A percentile compares a stretch with the other conserved stretches of the same genome.
phyloP scores from a whole-genome alignment of 2,329 filamentous ascomycete species.

The Verticillium dahliae region DNA sequence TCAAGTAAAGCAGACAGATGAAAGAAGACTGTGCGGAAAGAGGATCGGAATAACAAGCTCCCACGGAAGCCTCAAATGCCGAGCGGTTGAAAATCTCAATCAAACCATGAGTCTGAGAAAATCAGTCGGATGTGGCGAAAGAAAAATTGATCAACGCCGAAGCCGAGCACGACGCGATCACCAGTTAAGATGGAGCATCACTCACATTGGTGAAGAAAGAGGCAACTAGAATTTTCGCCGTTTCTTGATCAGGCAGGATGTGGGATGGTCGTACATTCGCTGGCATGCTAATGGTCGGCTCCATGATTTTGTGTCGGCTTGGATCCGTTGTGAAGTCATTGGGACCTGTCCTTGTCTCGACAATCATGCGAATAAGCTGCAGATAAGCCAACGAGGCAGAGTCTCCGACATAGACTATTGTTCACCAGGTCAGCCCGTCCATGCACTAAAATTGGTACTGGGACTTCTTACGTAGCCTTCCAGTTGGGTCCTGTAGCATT shows the following conservation, averaged over 20 bases:
- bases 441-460: neutral
- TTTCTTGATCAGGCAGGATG: constrained; percentile 48
- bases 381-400: constrained; percentile 56
- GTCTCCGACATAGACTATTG: constrained; percentile 54
- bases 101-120: constrained; percentile 35
- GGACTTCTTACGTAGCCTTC: constrained; percentile 42
- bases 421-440: constrained; percentile 7
- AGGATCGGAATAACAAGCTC: constrained; percentile 48
- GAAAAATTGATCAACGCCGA: neutral
- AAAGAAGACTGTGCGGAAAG: constrained; percentile 41
- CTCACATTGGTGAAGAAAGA: constrained; percentile 57
- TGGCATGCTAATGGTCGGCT: constrained; percentile 43
- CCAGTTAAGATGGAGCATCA: neutral
- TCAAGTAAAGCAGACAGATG: constrained; percentile 54
- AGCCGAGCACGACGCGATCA: neutral
- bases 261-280: constrained; percentile 37
- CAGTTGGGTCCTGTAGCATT: constrained; percentile 54
- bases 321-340: constrained; percentile 54
- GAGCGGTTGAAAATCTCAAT: constrained; percentile 52
- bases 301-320: constrained; percentile 48
- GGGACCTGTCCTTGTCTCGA: constrained; percentile 44
- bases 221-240: constrained; percentile 46
- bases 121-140: constrained; percentile 32
- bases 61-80: constrained; percentile 40
- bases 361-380: constrained; percentile 53